phyloP scores from a whole-genome alignment of 371 early-diverging fungal genomes.

The Dichotomocladium elegans region DNA sequence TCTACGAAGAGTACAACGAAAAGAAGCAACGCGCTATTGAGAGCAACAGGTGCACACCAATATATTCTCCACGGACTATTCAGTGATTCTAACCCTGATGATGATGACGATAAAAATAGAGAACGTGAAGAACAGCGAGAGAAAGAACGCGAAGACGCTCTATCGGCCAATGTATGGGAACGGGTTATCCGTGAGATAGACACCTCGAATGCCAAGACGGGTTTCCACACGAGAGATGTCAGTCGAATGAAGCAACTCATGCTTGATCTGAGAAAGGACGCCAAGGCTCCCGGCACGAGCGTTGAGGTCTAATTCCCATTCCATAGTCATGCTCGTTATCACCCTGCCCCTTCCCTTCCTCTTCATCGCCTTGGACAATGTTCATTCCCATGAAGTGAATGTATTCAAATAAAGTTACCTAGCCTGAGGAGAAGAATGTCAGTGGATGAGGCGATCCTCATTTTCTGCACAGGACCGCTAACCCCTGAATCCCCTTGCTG shows the following conservation, averaged over 20 bases:
- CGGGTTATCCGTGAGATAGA: conserved; percentile 70
- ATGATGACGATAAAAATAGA: conserved; percentile 20
- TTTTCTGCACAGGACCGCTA: too few relatives aligned
- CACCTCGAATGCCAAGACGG: conserved; percentile 43
- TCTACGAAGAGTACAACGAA: conserved; percentile 94
- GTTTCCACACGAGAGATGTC: conserved; percentile 52
- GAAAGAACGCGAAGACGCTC: conserved; percentile 57
- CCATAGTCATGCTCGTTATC: conserved; percentile 25
- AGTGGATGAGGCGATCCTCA: too few relatives aligned
- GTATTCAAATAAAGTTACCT: too few relatives aligned
- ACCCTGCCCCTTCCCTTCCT: too few relatives aligned
- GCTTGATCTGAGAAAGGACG: conserved; percentile 73
- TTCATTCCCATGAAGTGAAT: too few relatives aligned
- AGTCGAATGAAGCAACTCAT: conserved; percentile 84
- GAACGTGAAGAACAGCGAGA: conserved; percentile 49
- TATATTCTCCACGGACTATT: too few relatives aligned
- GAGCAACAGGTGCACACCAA: conserved; percentile 61
- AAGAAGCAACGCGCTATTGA: conserved; percentile 77
- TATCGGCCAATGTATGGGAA: conserved; percentile 72
- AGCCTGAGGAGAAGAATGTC: too few relatives aligned
- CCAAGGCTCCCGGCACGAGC: conserved; percentile 73
- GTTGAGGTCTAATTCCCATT: conserved; percentile 28
- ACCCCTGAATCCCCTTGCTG: too few relatives aligned
- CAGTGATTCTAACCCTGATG: neutral
- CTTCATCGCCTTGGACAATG: too few relatives aligned